Conservation (phyloP, 371 early-diverging fungal species). For the Mucor piriformis region DNA sequence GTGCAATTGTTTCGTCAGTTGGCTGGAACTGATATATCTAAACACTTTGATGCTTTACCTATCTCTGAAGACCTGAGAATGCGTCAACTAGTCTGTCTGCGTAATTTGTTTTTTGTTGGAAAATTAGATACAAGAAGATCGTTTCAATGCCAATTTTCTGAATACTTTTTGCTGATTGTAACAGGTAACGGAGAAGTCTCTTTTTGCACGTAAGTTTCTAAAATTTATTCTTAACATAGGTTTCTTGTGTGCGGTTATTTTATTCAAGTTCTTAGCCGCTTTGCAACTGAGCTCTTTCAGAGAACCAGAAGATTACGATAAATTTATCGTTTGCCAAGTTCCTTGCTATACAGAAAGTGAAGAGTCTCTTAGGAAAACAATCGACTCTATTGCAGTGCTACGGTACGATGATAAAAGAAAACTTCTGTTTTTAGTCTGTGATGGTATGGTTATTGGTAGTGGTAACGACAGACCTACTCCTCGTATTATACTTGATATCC, state of each 20-base stretch:
- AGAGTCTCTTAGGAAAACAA: conserved; percentile 89
- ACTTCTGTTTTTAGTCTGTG: conserved; percentile 85
- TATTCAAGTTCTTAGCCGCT: conserved; percentile 92
- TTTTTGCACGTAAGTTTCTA: neutral
- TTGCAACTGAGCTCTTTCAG: conserved; percentile 79
- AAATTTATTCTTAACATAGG: conserved; percentile 13
- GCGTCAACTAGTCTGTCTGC: conserved; percentile 67
- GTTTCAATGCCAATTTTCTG: conserved; percentile 82
- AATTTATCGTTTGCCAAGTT: conserved; percentile 84
- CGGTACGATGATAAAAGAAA: conserved; percentile 92
- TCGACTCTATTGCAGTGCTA: conserved; percentile 87
- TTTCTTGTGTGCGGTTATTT: conserved; percentile 81
- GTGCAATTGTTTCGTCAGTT: conserved; percentile 66
- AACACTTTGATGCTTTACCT: conserved; percentile 59
- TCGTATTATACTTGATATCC: conserved; percentile 89
- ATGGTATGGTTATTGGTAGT: conserved; percentile 88
- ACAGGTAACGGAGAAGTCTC: conserved; percentile 56
- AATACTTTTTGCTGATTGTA: conserved; percentile 82
- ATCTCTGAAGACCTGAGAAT: conserved; percentile 35
- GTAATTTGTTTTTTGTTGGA: conserved; percentile 85
- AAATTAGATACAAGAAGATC: conserved; percentile 83
- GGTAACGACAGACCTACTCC: conserved; percentile 97
- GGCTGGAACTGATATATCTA: conserved; percentile 70
- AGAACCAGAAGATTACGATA: conserved; percentile 88
- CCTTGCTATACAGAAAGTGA: conserved; percentile 99